Conservation (phyloP, 1,139 yeast species). For the Pichia sp. region DNA sequence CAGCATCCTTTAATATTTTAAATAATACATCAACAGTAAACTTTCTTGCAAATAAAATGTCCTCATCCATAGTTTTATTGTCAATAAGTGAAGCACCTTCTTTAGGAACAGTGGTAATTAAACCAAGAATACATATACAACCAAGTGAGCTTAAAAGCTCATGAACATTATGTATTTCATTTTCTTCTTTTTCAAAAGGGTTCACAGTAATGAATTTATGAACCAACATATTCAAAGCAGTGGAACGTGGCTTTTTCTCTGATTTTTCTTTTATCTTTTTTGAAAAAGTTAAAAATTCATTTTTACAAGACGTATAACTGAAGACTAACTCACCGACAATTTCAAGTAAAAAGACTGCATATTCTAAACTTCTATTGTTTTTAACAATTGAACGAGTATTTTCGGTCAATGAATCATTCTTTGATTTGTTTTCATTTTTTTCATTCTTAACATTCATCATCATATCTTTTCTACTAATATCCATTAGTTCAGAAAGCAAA, state of each 20-base stretch:
- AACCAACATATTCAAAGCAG: constrained; percentile 69
- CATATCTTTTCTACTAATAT: constrained; percentile 31
- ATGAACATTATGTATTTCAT: constrained; percentile 36
- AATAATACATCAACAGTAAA: constrained; percentile 67
- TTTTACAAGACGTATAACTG: constrained; percentile 74
- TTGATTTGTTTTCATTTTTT: constrained; percentile 23
- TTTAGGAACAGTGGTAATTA: constrained; percentile 48
- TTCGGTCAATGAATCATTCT: constrained; percentile 7
- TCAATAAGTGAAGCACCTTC: constrained; percentile 29
- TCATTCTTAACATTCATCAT: constrained; percentile 13
- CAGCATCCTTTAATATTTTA: constrained; percentile 52
- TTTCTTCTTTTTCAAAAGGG: constrained; percentile 30
- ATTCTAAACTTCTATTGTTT: constrained; percentile 45
- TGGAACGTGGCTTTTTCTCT: constrained; percentile 55
- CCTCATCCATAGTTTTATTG: constrained; percentile 53
- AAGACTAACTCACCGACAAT: constrained; percentile 64
- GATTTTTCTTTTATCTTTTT: constrained; percentile 42
- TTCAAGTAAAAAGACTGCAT: constrained; percentile 63
- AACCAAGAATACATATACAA: constrained; percentile 49
- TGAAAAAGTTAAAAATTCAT: constrained; percentile 74
- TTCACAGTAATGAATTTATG: constrained; percentile 67
- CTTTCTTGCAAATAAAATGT: constrained; percentile 64
- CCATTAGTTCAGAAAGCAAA: constrained; percentile 59
- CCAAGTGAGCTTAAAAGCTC: constrained; percentile 46
- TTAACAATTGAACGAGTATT: constrained; percentile 24